Evolutionary conservation across 2,329 filamentous ascomycete species (phyloP).

Genomic region (Colletotrichum somersetense): DNA sequence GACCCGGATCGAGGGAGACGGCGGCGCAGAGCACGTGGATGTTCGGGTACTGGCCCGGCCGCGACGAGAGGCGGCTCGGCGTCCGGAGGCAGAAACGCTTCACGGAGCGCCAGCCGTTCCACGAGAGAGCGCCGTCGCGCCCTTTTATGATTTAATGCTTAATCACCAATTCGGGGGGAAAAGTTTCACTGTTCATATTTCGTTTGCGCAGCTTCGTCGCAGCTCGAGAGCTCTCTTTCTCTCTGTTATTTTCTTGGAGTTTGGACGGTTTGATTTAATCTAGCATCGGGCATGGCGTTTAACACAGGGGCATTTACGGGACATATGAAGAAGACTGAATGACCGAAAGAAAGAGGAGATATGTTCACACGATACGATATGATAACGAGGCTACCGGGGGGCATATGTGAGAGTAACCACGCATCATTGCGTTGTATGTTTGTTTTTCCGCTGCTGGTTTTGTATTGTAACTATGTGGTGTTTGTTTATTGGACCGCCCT

Average conservation of each 20-base stretch:
- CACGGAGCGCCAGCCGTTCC: slow-evolving; percentile 52
- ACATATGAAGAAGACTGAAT: background rate
- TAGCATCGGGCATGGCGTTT: slow-evolving; percentile 8
- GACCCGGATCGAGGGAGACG: slow-evolving; percentile 60
- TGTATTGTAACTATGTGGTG: background rate
- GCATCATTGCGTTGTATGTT: background rate
- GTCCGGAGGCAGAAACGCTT: slow-evolving; percentile 57
- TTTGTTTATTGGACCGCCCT: background rate
- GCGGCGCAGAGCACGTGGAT: slow-evolving; percentile 66
- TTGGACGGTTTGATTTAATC: background rate
- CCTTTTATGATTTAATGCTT: slow-evolving; percentile 19
- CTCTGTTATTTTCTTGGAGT: background rate
- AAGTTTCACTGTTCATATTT: background rate
- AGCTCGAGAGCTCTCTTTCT: background rate
- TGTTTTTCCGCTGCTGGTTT: background rate
- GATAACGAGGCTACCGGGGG: slow-evolving; percentile 1
- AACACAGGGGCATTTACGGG: background rate
- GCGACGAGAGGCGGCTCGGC: slow-evolving; percentile 47
- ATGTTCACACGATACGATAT: background rate
- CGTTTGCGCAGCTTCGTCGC: background rate
- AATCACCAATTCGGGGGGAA: background rate
- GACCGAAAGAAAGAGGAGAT: background rate
- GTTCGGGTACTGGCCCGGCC: slow-evolving; percentile 58
- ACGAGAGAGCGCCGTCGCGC: slow-evolving; percentile 22
- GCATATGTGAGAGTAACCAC: background rate